Percentiles rank a stretch among this genome's conserved stretches.
phyloP scores from a whole-genome alignment of 148 eudicot species.

The Rhododendron molle region DNA sequence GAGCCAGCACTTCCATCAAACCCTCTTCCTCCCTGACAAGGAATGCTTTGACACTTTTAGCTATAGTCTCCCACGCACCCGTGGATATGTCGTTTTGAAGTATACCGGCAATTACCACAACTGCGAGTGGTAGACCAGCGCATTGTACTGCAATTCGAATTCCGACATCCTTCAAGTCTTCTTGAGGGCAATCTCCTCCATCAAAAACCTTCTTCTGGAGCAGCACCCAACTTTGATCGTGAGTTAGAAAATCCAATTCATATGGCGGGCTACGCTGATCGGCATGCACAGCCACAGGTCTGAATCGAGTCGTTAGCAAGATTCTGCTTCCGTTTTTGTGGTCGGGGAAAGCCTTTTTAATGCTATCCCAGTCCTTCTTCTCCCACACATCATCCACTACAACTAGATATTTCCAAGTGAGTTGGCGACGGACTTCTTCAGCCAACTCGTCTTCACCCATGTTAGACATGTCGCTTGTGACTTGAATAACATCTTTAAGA shows the following conservation, averaged over 20 bases:
- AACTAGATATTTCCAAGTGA: conserved; percentile 17
- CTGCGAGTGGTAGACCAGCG: conserved; percentile 28
- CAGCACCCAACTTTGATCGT: conserved; percentile 21
- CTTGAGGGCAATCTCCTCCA: neutral
- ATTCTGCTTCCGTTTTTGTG: conserved; percentile 21
- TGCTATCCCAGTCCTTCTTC: conserved; percentile 19
- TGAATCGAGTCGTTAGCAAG: conserved; percentile 22
- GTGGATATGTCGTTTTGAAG: conserved; percentile 10
- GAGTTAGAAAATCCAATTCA: conserved; percentile 9
- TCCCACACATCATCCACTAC: conserved; percentile 33
- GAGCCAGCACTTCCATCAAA: conserved; percentile 18
- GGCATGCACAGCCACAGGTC: conserved; percentile 11
- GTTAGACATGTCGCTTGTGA: neutral
- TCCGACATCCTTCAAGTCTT: conserved; percentile 12
- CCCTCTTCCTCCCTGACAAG: neutral
- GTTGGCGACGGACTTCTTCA: neutral
- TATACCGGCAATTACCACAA: conserved; percentile 27
- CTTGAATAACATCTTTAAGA: neutral
- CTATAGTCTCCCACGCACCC: conserved; percentile 31
- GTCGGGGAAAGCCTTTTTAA: conserved; percentile 20
- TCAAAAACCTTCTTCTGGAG: conserved; percentile 24
- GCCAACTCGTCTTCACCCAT: neutral
- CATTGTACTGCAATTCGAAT: conserved; percentile 17
- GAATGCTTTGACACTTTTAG: conserved; percentile 14
- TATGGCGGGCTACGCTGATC: conserved; percentile 8